Conservation (phyloP, 169 alveolate genomes). For the Plasmodium gaboni region DNA sequence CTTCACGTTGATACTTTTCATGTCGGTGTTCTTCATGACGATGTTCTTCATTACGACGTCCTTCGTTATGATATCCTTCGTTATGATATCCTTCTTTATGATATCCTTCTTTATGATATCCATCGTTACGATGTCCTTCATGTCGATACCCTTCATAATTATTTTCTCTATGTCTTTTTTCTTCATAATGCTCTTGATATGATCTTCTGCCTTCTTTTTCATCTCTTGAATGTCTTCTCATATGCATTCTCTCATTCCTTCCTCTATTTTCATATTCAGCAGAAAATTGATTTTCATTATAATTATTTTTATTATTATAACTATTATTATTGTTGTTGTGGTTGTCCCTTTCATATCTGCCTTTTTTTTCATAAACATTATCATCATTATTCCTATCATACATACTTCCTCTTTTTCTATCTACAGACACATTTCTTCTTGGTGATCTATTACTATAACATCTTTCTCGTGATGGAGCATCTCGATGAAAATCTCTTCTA, state of each 20-base stretch:
- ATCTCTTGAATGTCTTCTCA: constrained; percentile 25
- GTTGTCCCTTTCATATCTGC: constrained; percentile 22
- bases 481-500: constrained; percentile 44
- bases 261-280: neutral
- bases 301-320: neutral
- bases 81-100: neutral
- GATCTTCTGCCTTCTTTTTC: constrained; percentile 1
- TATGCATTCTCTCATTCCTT: constrained; percentile 46
- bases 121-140: neutral
- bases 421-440: constrained; percentile 28
- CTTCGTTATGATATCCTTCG: too few relatives aligned
- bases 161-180: constrained; percentile 14
- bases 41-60: too few relatives aligned
- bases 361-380: constrained; percentile 11
- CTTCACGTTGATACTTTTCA: too few relatives aligned
- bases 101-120: neutral
- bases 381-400: constrained; percentile 33
- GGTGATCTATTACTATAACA: constrained; percentile 55
- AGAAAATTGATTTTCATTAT: neutral
- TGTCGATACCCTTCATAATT: neutral
- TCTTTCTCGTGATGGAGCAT: constrained; percentile 20
- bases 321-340: constrained; percentile 6
- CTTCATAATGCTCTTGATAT: neutral
- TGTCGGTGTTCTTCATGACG: neutral
- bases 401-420: constrained; percentile 13